Conservation (phyloP, 371 early-diverging fungal species). For the Conidiobolus incongruus region DNA sequence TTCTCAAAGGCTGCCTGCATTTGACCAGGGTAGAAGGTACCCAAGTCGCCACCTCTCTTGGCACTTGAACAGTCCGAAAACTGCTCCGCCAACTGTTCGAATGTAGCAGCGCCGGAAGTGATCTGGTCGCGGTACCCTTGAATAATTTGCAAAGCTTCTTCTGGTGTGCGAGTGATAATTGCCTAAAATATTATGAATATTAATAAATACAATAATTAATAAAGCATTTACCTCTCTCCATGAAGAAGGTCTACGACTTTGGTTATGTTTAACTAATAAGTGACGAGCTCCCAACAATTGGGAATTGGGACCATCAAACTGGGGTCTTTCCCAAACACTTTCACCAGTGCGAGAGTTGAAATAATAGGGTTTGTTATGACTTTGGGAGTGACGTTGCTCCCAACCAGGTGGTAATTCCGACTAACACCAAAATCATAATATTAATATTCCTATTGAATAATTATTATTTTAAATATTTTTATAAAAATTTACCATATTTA, state of each 20-base stretch:
- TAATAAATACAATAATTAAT: background rate
- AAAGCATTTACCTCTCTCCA: conserved; percentile 47
- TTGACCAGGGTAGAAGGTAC: conserved; percentile 56
- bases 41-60: conserved; percentile 71
- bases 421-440: no score
- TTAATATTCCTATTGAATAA: conserved; percentile 5
- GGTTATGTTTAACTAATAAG: conserved; percentile 73
- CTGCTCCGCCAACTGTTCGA: conserved; percentile 42
- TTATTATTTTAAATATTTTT: background rate
- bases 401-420: conserved; percentile 45
- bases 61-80: conserved; percentile 82
- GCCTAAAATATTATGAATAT: conserved; percentile 14
- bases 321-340: conserved; percentile 63
- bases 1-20: conserved; percentile 79
- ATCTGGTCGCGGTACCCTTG: conserved; percentile 28
- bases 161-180: conserved; percentile 60
- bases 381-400: conserved; percentile 45
- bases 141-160: conserved; percentile 59
- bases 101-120: conserved; percentile 22
- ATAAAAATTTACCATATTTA: background rate
- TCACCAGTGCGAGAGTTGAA: conserved; percentile 63
- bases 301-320: conserved; percentile 11
- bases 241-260: conserved; percentile 69
- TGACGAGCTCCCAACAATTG: conserved; percentile 86
- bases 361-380: conserved; percentile 56